Percentiles rank a stretch among this genome's conserved stretches.
Evolutionary conservation across 306 rosid genomes (phyloP).

Genomic region (Pyrus bretschneideri): DNA sequence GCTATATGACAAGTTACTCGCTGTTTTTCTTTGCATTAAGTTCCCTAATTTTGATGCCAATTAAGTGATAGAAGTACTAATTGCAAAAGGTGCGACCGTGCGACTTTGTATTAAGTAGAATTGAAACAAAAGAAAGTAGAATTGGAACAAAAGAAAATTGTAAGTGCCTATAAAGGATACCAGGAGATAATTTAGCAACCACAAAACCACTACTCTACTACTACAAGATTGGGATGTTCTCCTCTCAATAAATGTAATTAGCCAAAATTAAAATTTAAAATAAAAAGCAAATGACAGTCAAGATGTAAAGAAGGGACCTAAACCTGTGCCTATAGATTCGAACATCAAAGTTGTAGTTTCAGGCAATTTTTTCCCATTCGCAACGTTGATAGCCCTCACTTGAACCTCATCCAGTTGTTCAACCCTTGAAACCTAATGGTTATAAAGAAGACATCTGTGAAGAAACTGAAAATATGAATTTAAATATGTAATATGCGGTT

Average conservation of each 20-base stretch:
- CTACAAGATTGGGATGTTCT: not conserved
- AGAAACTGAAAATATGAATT: slow-evolving; percentile 1
- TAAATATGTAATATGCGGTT: slow-evolving; percentile 11
- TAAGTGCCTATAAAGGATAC: not conserved
- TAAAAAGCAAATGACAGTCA: slow-evolving; percentile 6
- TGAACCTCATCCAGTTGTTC: slow-evolving; percentile 95
- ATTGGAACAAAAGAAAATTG: not conserved
- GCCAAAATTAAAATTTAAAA: not conserved
- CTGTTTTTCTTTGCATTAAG: not conserved
- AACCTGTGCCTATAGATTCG: slow-evolving; percentile 94
- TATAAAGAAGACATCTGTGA: slow-evolving; percentile 15
- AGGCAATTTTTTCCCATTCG: slow-evolving; percentile 78
- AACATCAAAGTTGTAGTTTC: slow-evolving; percentile 83
- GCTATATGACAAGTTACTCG: not conserved
- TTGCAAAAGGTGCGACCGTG: not conserved
- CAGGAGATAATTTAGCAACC: not conserved
- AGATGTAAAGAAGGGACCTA: not conserved
- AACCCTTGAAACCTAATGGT: slow-evolving; percentile 79
- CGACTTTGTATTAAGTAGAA: not conserved
- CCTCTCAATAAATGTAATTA: slow-evolving; percentile 2
- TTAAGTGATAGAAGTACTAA: not conserved
- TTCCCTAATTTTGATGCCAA: not conserved
- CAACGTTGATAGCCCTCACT: slow-evolving; percentile 80
- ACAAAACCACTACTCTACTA: not conserved
- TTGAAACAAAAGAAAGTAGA: not conserved